Evolutionary conservation across 2,329 filamentous ascomycete species (phyloP).

Genomic region (Aureobasidium sp.): DNA sequence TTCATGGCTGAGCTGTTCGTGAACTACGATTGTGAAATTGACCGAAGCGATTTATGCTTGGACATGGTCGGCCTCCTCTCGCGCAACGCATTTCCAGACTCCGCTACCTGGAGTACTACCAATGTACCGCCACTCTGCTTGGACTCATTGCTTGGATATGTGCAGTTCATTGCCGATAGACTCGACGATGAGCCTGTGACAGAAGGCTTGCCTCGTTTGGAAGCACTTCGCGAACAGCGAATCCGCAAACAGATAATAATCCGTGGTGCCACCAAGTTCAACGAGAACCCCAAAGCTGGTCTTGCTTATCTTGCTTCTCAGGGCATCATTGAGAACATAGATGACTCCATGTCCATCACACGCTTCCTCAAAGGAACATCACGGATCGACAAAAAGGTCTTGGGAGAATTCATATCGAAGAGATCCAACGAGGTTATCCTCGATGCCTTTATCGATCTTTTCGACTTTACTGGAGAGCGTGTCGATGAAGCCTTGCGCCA

Average conservation of each 20-base stretch:
- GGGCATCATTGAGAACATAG: conserved; percentile 71
- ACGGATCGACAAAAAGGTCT: conserved; percentile 77
- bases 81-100: conserved; percentile 91
- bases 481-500: conserved; percentile 84
- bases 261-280: conserved; percentile 81
- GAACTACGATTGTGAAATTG: conserved; percentile 95
- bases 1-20: conserved; percentile 95
- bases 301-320: conserved; percentile 78
- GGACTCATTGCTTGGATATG: conserved; percentile 80
- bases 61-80: conserved; percentile 91
- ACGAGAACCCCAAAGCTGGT: conserved; percentile 85
- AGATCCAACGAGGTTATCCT: conserved; percentile 79
- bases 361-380: conserved; percentile 80
- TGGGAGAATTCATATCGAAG: conserved; percentile 92
- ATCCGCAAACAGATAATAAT: conserved; percentile 81
- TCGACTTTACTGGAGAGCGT: conserved; percentile 78
- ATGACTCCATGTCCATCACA: conserved; percentile 71
- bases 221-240: conserved; percentile 60
- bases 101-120: conserved; percentile 96
- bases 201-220: conserved; percentile 59
- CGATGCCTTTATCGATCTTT: conserved; percentile 73
- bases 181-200: conserved; percentile 60
- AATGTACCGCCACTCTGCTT: conserved; percentile 93
- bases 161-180: conserved; percentile 85
- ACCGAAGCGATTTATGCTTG: conserved; percentile 85